These are phyloP conservation scores for Globisporangium barbulae DNA, from an alignment of 352 stramenopile species.

Conservation along the genomic window DNA sequence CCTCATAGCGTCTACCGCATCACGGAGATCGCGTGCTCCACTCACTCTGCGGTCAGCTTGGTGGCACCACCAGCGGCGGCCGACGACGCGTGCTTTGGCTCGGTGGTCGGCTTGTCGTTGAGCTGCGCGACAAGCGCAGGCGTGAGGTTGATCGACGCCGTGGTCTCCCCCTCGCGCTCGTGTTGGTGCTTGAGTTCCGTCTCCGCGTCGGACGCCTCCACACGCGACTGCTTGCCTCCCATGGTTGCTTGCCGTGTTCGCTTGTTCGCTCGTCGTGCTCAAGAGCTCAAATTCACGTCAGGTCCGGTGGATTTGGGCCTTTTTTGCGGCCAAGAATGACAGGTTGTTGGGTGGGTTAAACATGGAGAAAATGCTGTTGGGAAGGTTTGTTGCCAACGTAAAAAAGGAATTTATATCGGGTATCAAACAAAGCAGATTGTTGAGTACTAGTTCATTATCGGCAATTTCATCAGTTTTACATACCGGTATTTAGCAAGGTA, in stretches of 20 bases:
- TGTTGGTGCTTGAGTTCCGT: slow-evolving; percentile 48
- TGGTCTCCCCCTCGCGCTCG: slow-evolving; percentile 38
- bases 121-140: slow-evolving; percentile 69
- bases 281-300: slow-evolving; percentile 3
- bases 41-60: slow-evolving; percentile 45
- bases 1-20: not conserved
- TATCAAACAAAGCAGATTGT: too few relatives aligned
- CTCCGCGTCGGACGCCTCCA: slow-evolving; percentile 57
- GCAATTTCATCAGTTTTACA: too few relatives aligned
- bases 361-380: too few relatives aligned
- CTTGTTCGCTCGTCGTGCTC: not conserved
- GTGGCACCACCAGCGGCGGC: slow-evolving; percentile 11
- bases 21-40: slow-evolving; percentile 2
- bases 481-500: too few relatives aligned
- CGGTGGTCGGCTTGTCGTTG: slow-evolving; percentile 34
- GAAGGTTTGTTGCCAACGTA: too few relatives aligned
- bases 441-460: too few relatives aligned
- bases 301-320: not conserved
- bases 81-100: slow-evolving; percentile 15
- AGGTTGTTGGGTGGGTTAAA: too few relatives aligned
- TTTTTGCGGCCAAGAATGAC: slow-evolving; percentile 9
- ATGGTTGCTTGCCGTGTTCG: slow-evolving; percentile 27
- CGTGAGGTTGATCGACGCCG: slow-evolving; percentile 64
- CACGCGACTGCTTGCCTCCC: slow-evolving; percentile 76
- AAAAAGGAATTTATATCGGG: too few relatives aligned